Evolutionary conservation across 371 early-diverging fungal species (phyloP).

Genomic region (Rhizomucor miehei): DNA sequence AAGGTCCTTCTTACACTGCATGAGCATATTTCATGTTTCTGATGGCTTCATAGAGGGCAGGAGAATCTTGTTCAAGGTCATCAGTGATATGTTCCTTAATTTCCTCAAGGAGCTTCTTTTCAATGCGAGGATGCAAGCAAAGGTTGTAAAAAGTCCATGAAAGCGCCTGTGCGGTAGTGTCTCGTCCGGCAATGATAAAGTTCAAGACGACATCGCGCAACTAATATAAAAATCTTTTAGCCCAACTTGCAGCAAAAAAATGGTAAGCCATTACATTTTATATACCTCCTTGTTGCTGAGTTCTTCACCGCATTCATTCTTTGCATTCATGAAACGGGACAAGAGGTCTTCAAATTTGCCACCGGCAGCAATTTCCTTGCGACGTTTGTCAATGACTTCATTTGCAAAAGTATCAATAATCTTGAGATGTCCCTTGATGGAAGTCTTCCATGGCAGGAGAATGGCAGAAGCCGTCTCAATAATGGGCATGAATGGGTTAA

Average conservation of each 20-base stretch:
- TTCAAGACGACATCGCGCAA: slow-evolving; percentile 52
- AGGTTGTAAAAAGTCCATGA: slow-evolving; percentile 65
- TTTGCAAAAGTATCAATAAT: slow-evolving; percentile 48
- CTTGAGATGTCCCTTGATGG: slow-evolving; percentile 36
- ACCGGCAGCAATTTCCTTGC: slow-evolving; percentile 20
- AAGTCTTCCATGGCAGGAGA: slow-evolving; percentile 15
- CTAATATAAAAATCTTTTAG: too few relatives aligned
- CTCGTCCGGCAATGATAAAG: slow-evolving; percentile 60
- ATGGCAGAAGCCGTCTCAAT: slow-evolving; percentile 18
- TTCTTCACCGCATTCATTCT: slow-evolving; percentile 33
- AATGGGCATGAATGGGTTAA: slow-evolving; percentile 40
- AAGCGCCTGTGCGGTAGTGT: slow-evolving; percentile 73
- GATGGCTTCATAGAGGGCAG: slow-evolving; percentile 48
- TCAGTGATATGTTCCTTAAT: slow-evolving; percentile 31
- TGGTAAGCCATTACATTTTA: background rate
- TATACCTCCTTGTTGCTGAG: slow-evolving; percentile 31
- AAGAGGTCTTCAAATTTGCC: slow-evolving; percentile 49
- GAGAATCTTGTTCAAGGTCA: slow-evolving; percentile 21
- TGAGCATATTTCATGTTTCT: slow-evolving; percentile 35
- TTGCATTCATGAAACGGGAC: slow-evolving; percentile 52
- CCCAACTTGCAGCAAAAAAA: too few relatives aligned
- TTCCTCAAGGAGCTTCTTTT: slow-evolving; percentile 46
- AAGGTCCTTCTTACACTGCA: slow-evolving; percentile 23
- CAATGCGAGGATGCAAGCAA: slow-evolving; percentile 37
- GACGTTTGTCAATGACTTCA: slow-evolving; percentile 40